Conservation (phyloP, 768 basidiomycete species). For the Boletus rex-veris region DNA sequence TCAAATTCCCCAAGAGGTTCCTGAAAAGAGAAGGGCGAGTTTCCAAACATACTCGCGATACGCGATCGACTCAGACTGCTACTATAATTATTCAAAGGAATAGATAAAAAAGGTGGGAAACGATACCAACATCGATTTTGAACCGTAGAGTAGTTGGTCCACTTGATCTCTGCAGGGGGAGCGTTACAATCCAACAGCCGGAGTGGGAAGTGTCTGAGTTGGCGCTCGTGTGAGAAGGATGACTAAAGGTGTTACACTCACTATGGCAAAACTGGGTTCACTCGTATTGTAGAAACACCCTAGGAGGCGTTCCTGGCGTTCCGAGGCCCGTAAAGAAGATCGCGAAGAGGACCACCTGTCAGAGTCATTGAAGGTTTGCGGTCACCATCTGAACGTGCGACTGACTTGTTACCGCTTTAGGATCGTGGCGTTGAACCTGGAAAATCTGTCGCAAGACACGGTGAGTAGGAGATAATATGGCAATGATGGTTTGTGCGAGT, state of each 20-base stretch:
- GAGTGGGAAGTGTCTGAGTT: not conserved
- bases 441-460: not conserved
- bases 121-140: slow-evolving; percentile 4
- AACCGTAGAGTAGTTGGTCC: not conserved
- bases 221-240: not conserved
- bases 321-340: not conserved
- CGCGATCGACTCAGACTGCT: not conserved
- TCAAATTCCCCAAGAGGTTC: slow-evolving; percentile 4
- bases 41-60: slow-evolving; percentile 15
- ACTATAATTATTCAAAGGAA: slow-evolving; percentile 2
- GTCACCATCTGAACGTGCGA: not conserved
- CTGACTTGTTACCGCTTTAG: slow-evolving; percentile 12
- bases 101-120: no score
- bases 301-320: not conserved
- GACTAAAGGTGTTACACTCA: slow-evolving; percentile 4
- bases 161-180: not conserved
- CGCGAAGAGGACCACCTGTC: not conserved
- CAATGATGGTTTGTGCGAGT: not conserved
- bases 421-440: not conserved
- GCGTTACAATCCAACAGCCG: not conserved
- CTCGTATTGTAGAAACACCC: not conserved
- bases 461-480: not conserved
- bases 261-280: not conserved
- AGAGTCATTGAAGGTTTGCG: not conserved
- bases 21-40: slow-evolving; percentile 7